These are phyloP conservation scores for Triangularia setosa DNA, from an alignment of 2,329 filamentous ascomycete genomes.

Conservation along the genomic window DNA sequence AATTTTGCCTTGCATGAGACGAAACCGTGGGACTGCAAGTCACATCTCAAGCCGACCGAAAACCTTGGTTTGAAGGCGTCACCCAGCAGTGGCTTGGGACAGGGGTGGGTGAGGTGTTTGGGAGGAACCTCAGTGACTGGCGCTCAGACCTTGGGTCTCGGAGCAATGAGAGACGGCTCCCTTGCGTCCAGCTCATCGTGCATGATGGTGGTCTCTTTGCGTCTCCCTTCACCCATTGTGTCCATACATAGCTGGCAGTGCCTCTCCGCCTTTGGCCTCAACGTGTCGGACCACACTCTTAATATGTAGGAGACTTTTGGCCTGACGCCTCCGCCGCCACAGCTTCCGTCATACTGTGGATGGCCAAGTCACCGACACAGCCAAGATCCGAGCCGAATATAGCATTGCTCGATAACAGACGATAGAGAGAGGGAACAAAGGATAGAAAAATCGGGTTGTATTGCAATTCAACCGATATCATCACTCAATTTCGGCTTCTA, in stretches of 20 bases:
- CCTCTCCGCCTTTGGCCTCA: not conserved
- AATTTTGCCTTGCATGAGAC: slow-evolving; percentile 1
- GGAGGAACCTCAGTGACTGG: not conserved
- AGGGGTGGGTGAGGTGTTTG: slow-evolving; percentile 3
- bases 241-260: slow-evolving; percentile 8
- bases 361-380: not conserved
- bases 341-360: not conserved
- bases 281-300: not conserved
- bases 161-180: slow-evolving; percentile 1
- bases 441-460: not conserved
- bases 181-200: slow-evolving; percentile 35
- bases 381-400: not conserved
- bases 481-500: not conserved
- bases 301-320: not conserved
- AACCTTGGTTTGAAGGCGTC: not conserved
- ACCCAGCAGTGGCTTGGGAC: not conserved
- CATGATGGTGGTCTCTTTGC: slow-evolving; percentile 28
- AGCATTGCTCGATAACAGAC: not conserved
- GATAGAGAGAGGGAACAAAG: not conserved
- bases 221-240: not conserved
- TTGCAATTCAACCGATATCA: not conserved
- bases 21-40: not conserved
- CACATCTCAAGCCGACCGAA: not conserved
- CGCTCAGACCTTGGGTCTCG: not conserved
- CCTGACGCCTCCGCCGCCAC: not conserved